Percentiles rank a stretch among this genome's conserved stretches.
These are phyloP conservation scores for Stellera chamaejasme DNA, from an alignment of 345 rosid species.

Conservation along the genomic window DNA sequence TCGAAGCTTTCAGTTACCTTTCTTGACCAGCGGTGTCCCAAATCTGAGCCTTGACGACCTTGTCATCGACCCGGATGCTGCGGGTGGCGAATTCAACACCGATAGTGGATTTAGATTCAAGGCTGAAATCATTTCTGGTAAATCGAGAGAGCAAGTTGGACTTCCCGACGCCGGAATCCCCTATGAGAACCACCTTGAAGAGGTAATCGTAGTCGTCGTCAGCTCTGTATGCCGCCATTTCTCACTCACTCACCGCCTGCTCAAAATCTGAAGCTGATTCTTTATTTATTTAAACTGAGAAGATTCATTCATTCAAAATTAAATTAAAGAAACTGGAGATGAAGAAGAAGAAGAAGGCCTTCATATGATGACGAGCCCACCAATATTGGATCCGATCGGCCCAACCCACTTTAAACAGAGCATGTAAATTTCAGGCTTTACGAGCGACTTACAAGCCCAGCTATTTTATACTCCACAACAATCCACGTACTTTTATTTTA, in stretches of 20 bases:
- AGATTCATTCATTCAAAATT: neutral
- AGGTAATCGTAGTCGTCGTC: slow-evolving; percentile 87
- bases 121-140: slow-evolving; percentile 71
- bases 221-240: slow-evolving; percentile 63
- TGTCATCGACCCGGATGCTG: slow-evolving; percentile 65
- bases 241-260: slow-evolving; percentile 3
- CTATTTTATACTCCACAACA: too few species aligned
- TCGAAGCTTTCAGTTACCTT: slow-evolving; percentile 24
- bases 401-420: too few species aligned
- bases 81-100: slow-evolving; percentile 88
- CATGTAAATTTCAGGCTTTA: too few species aligned
- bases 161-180: slow-evolving; percentile 84
- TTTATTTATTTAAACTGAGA: too few species aligned
- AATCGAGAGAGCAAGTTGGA: slow-evolving; percentile 69
- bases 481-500: too few species aligned
- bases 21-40: slow-evolving; percentile 92
- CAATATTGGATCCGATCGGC: neutral
- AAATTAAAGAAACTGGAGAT: neutral
- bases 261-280: neutral
- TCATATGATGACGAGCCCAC: neutral
- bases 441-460: too few species aligned
- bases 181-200: slow-evolving; percentile 67
- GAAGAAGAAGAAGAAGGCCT: too few species aligned
- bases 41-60: slow-evolving; percentile 81
- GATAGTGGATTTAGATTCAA: slow-evolving; percentile 79